Conservation (phyloP, 2,329 filamentous ascomycete species). For the Clonostachys byssicola region DNA sequence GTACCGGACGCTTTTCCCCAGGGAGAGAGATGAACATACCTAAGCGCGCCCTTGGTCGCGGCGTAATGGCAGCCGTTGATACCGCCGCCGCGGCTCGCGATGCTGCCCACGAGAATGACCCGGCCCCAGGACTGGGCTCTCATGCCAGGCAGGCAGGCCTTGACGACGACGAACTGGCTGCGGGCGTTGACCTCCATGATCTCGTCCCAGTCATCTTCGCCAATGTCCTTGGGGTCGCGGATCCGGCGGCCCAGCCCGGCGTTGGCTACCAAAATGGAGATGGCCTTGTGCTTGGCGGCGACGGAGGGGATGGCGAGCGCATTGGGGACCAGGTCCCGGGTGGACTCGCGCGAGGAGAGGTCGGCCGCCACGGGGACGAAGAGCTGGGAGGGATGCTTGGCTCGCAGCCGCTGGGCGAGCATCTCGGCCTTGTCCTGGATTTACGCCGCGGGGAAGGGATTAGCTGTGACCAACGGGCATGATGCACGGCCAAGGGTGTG, state of each 20-base stretch:
- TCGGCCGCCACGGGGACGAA: constrained; percentile 18
- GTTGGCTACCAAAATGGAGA: constrained; percentile 24
- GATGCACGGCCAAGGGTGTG: background rate
- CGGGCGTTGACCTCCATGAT: constrained; percentile 50
- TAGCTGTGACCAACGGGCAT: background rate
- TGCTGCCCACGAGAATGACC: constrained; percentile 60
- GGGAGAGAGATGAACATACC: constrained; percentile 19
- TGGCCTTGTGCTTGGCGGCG: constrained; percentile 13
- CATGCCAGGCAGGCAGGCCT: constrained; percentile 59
- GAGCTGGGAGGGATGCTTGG: constrained; percentile 15
- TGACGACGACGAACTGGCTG: constrained; percentile 57
- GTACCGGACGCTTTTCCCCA: background rate
- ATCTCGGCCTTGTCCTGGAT: constrained; percentile 20
- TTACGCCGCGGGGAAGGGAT: background rate
- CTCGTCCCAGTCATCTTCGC: constrained; percentile 27
- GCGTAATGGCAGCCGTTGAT: constrained; percentile 61
- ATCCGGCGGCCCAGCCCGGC: constrained; percentile 24
- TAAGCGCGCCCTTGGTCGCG: constrained; percentile 56
- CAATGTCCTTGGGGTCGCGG: constrained; percentile 21
- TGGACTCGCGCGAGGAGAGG: constrained; percentile 16
- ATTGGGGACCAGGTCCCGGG: constrained; percentile 12
- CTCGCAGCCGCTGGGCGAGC: constrained; percentile 15
- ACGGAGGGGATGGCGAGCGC: constrained; percentile 9
- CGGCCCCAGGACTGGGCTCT: constrained; percentile 55
- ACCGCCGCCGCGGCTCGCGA: constrained; percentile 58